These are phyloP conservation scores for Podospora appendiculata DNA, from an alignment of 495 filamentous ascomycete genomes.

Conservation along the genomic window DNA sequence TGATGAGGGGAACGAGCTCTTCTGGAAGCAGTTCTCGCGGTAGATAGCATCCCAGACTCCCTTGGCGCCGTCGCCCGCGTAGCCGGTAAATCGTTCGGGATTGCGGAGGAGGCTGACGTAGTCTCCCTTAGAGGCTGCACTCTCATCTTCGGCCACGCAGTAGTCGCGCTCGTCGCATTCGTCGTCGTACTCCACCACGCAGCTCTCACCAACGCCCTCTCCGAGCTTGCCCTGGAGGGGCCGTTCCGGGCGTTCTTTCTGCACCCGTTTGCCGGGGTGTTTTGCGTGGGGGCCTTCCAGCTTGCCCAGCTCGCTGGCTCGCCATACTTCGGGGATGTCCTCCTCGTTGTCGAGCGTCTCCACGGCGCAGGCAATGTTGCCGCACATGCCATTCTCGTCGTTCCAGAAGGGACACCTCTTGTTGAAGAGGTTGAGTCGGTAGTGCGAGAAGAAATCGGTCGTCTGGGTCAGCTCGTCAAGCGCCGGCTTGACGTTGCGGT, in stretches of 20 bases:
- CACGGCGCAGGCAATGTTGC: constrained; percentile 96
- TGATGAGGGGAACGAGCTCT: constrained; percentile 47
- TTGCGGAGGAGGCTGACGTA: constrained; percentile 93
- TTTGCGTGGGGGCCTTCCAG: constrained; percentile 84
- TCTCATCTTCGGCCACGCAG: constrained; percentile 93
- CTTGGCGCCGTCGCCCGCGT: constrained; percentile 70
- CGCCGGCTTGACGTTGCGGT: constrained; percentile 69
- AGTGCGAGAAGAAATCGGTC: constrained; percentile 97
- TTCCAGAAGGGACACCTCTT: constrained; percentile 95
- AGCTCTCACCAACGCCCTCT: constrained; percentile 84
- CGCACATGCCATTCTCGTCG: constrained; percentile 89
- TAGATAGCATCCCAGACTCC: constrained; percentile 97
- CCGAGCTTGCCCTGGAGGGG: constrained; percentile 80
- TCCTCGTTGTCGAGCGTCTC: constrained; percentile 93
- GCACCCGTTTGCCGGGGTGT: constrained; percentile 70
- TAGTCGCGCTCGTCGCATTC: constrained; percentile 97
- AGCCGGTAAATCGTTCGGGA: constrained; percentile 92
- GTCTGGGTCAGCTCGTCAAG: constrained; percentile 72
- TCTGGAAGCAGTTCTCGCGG: constrained; percentile 93
- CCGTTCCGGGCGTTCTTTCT: constrained; percentile 57
- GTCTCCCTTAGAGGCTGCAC: constrained; percentile 77
- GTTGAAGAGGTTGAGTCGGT: constrained; percentile 92
- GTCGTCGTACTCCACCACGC: constrained; percentile 94
- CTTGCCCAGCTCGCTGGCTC: constrained; percentile 85
- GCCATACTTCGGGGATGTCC: constrained; percentile 86